Evolutionary conservation across 768 basidiomycete species (phyloP), one percentile per base, ranked within the genome.

Genomic region (Suillus fuscotomentosus): DNA sequence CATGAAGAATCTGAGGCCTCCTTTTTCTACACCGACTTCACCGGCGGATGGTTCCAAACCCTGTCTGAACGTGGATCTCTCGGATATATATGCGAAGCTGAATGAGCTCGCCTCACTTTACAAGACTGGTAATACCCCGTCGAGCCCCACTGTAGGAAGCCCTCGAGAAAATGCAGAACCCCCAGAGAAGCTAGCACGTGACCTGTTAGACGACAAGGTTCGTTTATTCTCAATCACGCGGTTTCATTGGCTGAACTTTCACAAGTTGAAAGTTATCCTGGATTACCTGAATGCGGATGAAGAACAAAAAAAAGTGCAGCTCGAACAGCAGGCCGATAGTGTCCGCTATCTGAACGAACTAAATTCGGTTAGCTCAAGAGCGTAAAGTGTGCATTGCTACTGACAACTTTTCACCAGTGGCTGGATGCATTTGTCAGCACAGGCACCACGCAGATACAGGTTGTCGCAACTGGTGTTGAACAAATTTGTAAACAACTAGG

Each of bases 371-470:
- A 64, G 84, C 73, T 51, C 24, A 41, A n/a, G 11, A 22, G 45
- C 1, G 13, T n/a, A 24, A 1, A n/a, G 39, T 43, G 17, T 22
- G 41, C 11, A 13, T 13, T 54, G 11, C 20, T 36, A 36, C 42
- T 55, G 3, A 69, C 53, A 63, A 13, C 17, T 34, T 50, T 31
- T 7, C 15, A 24, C 50, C 63, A 91, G 86, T 95, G 94, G 94
- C 82, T 95, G 48, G 94, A 95, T 68, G 79, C 86, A 3, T 94
- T 94, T 72, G 91, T 94, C 45, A 87, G 86, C 47, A 87, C 88
- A 51, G 88, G 89, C n/a, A 88, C 87, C 0, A 83, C 84, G 15
- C 90, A 93, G 67, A 88, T 92, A 27, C 84, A 89, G 69, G 77
- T 79, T 42, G 79, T 93, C 15, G 83, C 86, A 11, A 78, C 79